Conservation (phyloP, 2,329 filamentous ascomycete species). For the Trichoderma sp. region DNA sequence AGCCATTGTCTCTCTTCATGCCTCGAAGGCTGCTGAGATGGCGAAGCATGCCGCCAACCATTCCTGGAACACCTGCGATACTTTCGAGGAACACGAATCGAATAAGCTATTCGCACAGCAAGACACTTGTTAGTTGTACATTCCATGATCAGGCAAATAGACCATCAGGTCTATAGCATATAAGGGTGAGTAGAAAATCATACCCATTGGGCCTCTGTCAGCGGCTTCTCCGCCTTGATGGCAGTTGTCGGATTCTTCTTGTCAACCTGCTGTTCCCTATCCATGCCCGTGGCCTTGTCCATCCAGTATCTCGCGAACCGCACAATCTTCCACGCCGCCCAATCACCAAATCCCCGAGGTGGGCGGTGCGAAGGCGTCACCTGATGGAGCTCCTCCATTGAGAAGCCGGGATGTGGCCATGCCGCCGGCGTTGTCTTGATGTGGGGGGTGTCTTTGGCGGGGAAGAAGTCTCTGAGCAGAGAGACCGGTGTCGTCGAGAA, state of each 20-base stretch:
- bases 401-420: constrained; percentile 73
- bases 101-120: constrained; percentile 51
- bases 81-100: constrained; percentile 92
- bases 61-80: constrained; percentile 91
- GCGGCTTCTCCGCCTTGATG: constrained; percentile 52
- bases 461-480: constrained; percentile 60
- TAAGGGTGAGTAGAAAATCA: constrained; percentile 23
- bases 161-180: not conserved
- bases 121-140: not conserved
- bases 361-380: constrained; percentile 76
- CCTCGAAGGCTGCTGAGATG: constrained; percentile 81
- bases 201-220: constrained; percentile 84
- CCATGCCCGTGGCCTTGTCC: constrained; percentile 74
- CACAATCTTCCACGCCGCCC: constrained; percentile 73
- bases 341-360: constrained; percentile 71
- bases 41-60: constrained; percentile 93
- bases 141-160: constrained; percentile 10
- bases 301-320: constrained; percentile 74
- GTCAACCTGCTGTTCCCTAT: constrained; percentile 67
- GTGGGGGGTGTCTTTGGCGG: constrained; percentile 56
- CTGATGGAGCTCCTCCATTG: constrained; percentile 71
- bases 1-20: constrained; percentile 92
- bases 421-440: constrained; percentile 63
- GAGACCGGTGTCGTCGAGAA: constrained; percentile 51
- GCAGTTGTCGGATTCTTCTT: constrained; percentile 56